A percentile compares a stretch with the other conserved stretches of the same genome.
Evolutionary conservation across 306 rosid species (phyloP).

Genomic region (Geum urbanum): DNA sequence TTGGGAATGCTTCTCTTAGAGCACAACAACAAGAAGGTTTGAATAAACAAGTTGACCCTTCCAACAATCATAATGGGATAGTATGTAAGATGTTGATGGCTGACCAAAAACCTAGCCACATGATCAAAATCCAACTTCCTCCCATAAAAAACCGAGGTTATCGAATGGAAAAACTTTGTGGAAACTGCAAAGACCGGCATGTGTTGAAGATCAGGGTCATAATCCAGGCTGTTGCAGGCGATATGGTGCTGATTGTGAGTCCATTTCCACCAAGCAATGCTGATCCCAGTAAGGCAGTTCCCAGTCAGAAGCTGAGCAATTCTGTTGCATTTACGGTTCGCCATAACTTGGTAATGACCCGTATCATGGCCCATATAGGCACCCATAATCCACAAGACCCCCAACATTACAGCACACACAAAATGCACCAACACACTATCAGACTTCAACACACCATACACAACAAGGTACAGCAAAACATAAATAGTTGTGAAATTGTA

Average conservation of each 20-base stretch:
- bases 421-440: constrained; percentile 41
- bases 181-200: constrained; percentile 84
- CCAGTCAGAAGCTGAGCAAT: constrained; percentile 63
- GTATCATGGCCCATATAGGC: constrained; percentile 84
- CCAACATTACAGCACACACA: constrained; percentile 59
- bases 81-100: constrained; percentile 74
- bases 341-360: constrained; percentile 79
- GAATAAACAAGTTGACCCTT: constrained; percentile 62
- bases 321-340: constrained; percentile 32
- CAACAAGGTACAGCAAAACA: constrained; percentile 32
- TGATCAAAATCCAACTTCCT: constrained; percentile 57
- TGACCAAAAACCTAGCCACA: constrained; percentile 59
- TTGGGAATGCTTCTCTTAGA: constrained; percentile 49
- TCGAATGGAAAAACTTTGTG: constrained; percentile 39
- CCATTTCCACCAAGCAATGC: constrained; percentile 99
- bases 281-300: constrained; percentile 77
- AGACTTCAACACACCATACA: constrained; percentile 46
- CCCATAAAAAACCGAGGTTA: constrained; percentile 61
- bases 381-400: constrained; percentile 76
- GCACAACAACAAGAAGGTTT: constrained; percentile 53
- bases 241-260: constrained; percentile 90
- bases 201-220: constrained; percentile 88
- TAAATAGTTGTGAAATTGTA: constrained; percentile 24
- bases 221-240: constrained; percentile 75
- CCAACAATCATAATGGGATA: constrained; percentile 68